Percentiles rank a stretch among this genome's conserved stretches.
These are phyloP conservation scores for Sarcomyxa edulis DNA, from an alignment of 768 basidiomycete species.

Conservation along the genomic window DNA sequence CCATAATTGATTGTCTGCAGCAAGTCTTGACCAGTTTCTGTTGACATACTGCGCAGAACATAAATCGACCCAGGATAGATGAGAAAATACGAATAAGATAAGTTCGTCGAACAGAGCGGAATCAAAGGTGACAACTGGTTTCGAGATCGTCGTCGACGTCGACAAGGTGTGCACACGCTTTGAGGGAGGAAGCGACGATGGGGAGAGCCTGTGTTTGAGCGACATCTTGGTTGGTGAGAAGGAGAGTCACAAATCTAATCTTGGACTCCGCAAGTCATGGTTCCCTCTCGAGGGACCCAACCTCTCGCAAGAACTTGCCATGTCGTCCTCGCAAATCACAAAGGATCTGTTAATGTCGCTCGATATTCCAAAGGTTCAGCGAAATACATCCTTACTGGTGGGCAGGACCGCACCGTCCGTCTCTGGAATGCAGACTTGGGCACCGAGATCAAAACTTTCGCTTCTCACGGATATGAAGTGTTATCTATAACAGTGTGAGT, in stretches of 20 bases:
- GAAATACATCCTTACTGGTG: constrained; percentile 90
- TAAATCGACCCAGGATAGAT: constrained; percentile 62
- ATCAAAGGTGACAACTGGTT: constrained; percentile 37
- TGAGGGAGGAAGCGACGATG: constrained; percentile 43
- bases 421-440: constrained; percentile 89
- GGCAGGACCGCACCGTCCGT: constrained; percentile 83
- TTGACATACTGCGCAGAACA: constrained; percentile 59
- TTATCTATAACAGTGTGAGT: constrained; percentile 85
- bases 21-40: constrained; percentile 61
- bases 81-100: constrained; percentile 66
- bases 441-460: constrained; percentile 85
- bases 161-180: constrained; percentile 44
- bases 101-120: constrained; percentile 70
- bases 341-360: constrained; percentile 87
- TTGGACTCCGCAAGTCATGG: constrained; percentile 28
- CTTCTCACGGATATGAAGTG: constrained; percentile 94
- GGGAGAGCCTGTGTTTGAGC: constrained; percentile 43
- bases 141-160: constrained; percentile 7
- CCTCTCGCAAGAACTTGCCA: constrained; percentile 58
- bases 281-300: constrained; percentile 46
- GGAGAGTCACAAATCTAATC: constrained; percentile 2
- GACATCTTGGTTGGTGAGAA: constrained; percentile 16
- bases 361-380: constrained; percentile 85
- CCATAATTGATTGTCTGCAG: constrained; percentile 73
- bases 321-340: constrained; percentile 58